A percentile compares a stretch with the other conserved stretches of the same genome.
Evolutionary conservation across 2,329 filamentous ascomycete species (phyloP).

Genomic region (Monosporascus sp.): DNA sequence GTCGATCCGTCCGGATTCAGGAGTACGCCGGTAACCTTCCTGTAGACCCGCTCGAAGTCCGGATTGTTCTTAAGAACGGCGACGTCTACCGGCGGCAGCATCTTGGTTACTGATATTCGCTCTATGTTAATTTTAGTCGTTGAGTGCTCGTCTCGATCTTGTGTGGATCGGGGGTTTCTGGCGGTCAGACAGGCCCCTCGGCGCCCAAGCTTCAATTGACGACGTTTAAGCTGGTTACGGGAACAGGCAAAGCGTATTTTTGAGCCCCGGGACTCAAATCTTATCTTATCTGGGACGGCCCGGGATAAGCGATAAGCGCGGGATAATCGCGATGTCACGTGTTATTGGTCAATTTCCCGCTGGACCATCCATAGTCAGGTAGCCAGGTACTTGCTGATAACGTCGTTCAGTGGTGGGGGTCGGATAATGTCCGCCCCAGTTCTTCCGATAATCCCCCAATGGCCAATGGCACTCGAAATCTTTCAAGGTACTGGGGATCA

Average conservation of each 20-base stretch:
- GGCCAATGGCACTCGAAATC: no score
- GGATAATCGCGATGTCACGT: not conserved
- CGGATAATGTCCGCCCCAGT: no score
- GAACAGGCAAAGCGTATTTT: not conserved
- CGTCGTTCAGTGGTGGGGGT: not conserved
- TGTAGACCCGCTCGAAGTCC: conserved; percentile 55
- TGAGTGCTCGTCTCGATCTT: no score
- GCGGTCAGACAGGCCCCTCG: no score
- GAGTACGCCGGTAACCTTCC: conserved; percentile 45
- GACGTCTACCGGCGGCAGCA: conserved; percentile 56
- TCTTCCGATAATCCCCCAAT: no score
- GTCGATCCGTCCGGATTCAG: conserved; percentile 56
- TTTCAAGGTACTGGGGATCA: no score
- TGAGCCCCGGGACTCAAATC: no score
- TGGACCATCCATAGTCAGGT: not conserved
- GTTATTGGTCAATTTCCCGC: not conserved
- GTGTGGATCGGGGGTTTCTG: no score
- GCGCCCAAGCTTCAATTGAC: no score
- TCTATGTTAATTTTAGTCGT: no score
- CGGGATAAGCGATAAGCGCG: not conserved
- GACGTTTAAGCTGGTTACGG: not conserved
- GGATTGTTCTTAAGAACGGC: conserved; percentile 51
- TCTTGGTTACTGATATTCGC: conserved; percentile 19
- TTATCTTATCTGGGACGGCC: no score
- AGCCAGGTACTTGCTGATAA: not conserved